Percentiles rank a stretch among this genome's conserved stretches.
These are phyloP conservation scores for Epichloe sp. DNA, from an alignment of 2,329 filamentous ascomycete genomes.

Conservation along the genomic window DNA sequence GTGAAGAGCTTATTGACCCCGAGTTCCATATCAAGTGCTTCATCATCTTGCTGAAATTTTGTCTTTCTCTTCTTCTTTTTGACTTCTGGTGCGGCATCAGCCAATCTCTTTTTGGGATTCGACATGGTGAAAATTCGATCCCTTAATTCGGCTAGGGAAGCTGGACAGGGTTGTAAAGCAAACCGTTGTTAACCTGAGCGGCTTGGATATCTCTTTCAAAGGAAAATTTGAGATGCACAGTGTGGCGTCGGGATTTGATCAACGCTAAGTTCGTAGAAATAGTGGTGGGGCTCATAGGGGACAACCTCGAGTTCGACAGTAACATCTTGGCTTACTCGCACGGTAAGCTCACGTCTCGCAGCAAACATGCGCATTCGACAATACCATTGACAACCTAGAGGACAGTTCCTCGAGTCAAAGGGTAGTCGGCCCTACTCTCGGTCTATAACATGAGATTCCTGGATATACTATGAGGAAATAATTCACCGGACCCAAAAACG, in stretches of 20 bases:
- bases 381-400: not conserved
- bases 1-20: constrained; percentile 70
- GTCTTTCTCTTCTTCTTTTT: constrained; percentile 41
- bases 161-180: too few relatives aligned
- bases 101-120: constrained; percentile 41
- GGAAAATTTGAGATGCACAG: constrained; percentile 2
- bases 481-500: not conserved
- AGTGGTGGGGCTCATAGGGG: not conserved
- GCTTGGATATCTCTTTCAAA: not conserved
- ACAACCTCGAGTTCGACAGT: not conserved
- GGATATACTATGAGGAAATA: not conserved
- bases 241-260: not conserved
- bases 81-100: constrained; percentile 29
- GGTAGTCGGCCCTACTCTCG: not conserved
- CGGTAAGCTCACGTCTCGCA: not conserved
- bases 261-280: not conserved
- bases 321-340: not conserved
- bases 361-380: not conserved
- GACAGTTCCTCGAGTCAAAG: not conserved
- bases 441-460: not conserved
- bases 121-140: constrained; percentile 17
- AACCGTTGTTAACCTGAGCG: not conserved
- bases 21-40: constrained; percentile 50
- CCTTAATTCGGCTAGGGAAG: too few relatives aligned
- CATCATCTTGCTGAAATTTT: constrained; percentile 38